Conservation (phyloP, 2,329 filamentous ascomycete genomes). For the Dendrostoma leiphaemia region DNA sequence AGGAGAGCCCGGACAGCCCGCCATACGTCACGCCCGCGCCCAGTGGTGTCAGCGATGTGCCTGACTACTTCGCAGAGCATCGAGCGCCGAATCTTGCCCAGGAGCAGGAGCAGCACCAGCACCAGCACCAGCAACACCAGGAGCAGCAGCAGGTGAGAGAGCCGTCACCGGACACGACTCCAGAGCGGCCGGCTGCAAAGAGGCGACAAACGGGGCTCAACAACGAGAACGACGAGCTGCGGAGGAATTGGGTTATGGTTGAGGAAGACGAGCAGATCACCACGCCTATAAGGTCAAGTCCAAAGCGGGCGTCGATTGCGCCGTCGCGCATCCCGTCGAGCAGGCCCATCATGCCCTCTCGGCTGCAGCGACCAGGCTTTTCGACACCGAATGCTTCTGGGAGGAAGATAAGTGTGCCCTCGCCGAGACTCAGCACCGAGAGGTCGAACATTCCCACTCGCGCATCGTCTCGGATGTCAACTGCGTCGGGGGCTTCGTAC, state of each 20-base stretch:
- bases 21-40: neutral
- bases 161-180: slow-evolving; percentile 37
- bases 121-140: slow-evolving; percentile 2
- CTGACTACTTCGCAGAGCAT: slow-evolving; percentile 3
- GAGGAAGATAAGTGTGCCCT: slow-evolving; percentile 7
- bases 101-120: slow-evolving; percentile 2
- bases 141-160: slow-evolving; percentile 18
- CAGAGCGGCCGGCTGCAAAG: slow-evolving; percentile 47
- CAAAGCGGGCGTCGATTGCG: slow-evolving; percentile 11
- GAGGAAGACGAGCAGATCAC: slow-evolving; percentile 28
- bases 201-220: slow-evolving; percentile 44
- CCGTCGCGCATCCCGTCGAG: slow-evolving; percentile 11
- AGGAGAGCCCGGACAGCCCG: slow-evolving; percentile 5
- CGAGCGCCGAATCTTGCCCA: neutral
- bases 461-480: slow-evolving; percentile 37
- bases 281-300: slow-evolving; percentile 18
- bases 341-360: slow-evolving; percentile 6
- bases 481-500: slow-evolving; percentile 12
- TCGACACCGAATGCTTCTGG: slow-evolving; percentile 4
- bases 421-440: slow-evolving; percentile 11
- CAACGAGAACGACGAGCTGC: slow-evolving; percentile 53
- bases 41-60: neutral
- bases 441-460: slow-evolving; percentile 34
- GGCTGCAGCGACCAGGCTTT: slow-evolving; percentile 7
- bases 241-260: slow-evolving; percentile 72